Percentiles rank a stretch among this genome's conserved stretches.
phyloP scores from a whole-genome alignment of 2,329 filamentous ascomycete species.

The Colletotrichum lentis region DNA sequence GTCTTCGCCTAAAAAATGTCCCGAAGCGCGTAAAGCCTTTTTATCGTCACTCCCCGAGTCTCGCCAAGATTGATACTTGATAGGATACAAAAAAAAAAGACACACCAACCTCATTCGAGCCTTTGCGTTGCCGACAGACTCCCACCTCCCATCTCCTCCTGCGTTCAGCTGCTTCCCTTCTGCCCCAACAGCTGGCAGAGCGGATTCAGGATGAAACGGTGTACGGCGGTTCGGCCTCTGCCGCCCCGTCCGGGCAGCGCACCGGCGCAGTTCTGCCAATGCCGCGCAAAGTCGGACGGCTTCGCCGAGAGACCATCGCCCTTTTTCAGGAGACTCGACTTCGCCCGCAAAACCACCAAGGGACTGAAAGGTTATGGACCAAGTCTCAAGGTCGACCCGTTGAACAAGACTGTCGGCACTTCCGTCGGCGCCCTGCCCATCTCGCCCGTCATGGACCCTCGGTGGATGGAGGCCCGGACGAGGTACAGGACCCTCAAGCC shows the following conservation, averaged over 20 bases:
- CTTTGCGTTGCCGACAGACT: neutral
- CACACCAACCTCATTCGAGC: neutral
- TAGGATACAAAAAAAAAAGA: too few species aligned
- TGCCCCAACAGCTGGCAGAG: neutral
- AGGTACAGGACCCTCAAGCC: slow-evolving; percentile 50
- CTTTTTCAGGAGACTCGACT: slow-evolving; percentile 1
- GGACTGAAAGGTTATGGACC: slow-evolving; percentile 46
- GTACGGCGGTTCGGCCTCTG: neutral
- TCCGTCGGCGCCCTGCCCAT: slow-evolving; percentile 58
- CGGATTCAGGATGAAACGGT: neutral
- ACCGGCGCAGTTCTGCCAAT: slow-evolving; percentile 23
- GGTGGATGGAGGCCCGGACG: slow-evolving; percentile 55
- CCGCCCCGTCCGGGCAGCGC: neutral
- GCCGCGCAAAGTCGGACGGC: slow-evolving; percentile 26
- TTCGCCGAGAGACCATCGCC: neutral
- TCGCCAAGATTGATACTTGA: neutral
- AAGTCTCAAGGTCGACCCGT: slow-evolving; percentile 49
- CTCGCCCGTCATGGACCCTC: slow-evolving; percentile 63
- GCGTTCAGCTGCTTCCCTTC: too few species aligned
- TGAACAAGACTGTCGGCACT: slow-evolving; percentile 56
- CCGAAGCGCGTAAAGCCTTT: slow-evolving; percentile 34
- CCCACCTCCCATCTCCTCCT: neutral
- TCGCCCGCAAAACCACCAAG: slow-evolving; percentile 43
- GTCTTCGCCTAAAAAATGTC: slow-evolving; percentile 36
- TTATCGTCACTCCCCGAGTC: neutral